Conservation (phyloP, 495 filamentous ascomycete species). For the Aspergillus nidulans region DNA sequence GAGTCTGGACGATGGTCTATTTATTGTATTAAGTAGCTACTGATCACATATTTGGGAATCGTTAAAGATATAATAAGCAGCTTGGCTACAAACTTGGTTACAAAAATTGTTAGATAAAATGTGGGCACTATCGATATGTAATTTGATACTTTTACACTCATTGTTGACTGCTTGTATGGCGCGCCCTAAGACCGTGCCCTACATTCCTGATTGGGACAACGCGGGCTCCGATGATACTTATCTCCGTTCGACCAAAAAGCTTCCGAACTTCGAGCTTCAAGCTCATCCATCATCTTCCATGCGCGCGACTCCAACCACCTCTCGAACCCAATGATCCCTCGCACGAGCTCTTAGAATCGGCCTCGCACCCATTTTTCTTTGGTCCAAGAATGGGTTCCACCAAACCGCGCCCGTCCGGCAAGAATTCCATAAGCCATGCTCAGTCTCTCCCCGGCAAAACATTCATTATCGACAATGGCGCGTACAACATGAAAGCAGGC, state of each 20-base stretch:
- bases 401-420: constrained; percentile 35
- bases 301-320: too few species aligned
- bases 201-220: constrained; percentile 21
- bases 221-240: constrained; percentile 6
- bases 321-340: not conserved
- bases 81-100: too few species aligned
- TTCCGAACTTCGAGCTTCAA: not conserved
- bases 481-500: constrained; percentile 89
- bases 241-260: constrained; percentile 8
- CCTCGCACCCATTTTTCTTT: not conserved
- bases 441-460: constrained; percentile 57
- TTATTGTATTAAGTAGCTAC: too few species aligned
- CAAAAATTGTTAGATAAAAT: too few species aligned
- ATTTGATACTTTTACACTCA: too few species aligned
- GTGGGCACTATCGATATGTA: too few species aligned
- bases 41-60: too few species aligned
- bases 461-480: constrained; percentile 91
- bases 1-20: too few species aligned
- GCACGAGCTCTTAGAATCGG: not conserved
- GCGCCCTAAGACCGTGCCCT: constrained; percentile 26
- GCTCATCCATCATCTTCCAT: not conserved
- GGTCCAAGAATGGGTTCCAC: constrained; percentile 30
- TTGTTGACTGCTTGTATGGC: not conserved
- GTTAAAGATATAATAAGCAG: too few species aligned
- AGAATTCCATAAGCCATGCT: constrained; percentile 21